A percentile compares a stretch with the other conserved stretches of the same genome.
Evolutionary conservation across 2,329 filamentous ascomycete genomes (phyloP).

Genomic region (Ceratocystis papillata): DNA sequence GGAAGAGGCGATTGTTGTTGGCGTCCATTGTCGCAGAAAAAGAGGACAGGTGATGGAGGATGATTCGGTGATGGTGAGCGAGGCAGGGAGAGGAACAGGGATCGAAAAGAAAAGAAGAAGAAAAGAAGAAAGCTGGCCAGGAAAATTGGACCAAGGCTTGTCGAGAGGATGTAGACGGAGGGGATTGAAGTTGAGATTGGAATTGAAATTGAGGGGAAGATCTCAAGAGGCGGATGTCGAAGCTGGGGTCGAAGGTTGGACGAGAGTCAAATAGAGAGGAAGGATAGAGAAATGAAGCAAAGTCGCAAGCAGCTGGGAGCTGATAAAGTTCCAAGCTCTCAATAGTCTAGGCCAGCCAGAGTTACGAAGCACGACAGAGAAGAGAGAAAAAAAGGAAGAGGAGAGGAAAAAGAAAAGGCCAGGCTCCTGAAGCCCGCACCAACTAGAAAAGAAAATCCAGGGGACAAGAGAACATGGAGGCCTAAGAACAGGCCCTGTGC

Average conservation of each 20-base stretch:
- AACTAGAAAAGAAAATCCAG: conserved; percentile 9
- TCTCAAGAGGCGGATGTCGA: conserved; percentile 11
- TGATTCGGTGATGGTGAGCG: neutral
- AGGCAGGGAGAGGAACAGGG: neutral
- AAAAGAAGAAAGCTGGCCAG: neutral
- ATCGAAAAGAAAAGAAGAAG: neutral
- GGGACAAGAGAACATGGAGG: neutral
- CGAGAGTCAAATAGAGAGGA: neutral
- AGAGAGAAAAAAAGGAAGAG: conserved; percentile 10
- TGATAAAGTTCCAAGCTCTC: neutral
- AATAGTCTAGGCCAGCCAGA: conserved; percentile 7
- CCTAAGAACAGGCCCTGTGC: conserved; percentile 3
- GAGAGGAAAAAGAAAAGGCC: conserved; percentile 17
- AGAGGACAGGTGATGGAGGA: neutral
- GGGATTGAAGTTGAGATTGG: neutral
- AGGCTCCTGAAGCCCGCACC: conserved; percentile 14
- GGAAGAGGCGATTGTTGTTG: conserved; percentile 51
- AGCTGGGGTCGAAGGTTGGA: neutral
- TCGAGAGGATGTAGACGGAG: conserved; percentile 5
- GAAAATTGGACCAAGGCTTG: neutral
- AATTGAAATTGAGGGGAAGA: neutral
- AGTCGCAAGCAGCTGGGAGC: neutral
- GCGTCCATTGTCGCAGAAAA: conserved; percentile 39
- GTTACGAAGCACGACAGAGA: neutral
- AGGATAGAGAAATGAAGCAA: conserved; percentile 9